A percentile compares a stretch with the other conserved stretches of the same genome.
Conservation (phyloP, 768 basidiomycete genomes). For the Pleurotus citrinopileatus region DNA sequence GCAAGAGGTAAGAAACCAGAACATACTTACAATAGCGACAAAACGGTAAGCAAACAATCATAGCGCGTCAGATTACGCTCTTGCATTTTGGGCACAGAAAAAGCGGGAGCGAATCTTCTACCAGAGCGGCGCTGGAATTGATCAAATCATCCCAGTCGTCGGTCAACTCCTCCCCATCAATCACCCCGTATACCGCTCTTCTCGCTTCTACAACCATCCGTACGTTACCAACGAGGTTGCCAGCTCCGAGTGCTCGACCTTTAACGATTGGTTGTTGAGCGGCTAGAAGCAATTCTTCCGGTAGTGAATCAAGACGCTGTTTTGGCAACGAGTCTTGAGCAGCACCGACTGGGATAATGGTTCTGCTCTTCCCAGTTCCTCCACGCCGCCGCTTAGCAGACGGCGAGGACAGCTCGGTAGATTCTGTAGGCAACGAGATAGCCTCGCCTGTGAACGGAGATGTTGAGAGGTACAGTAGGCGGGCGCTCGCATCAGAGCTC, state of each 20-base stretch:
- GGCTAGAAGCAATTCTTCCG: constrained; percentile 30
- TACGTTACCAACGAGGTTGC: constrained; percentile 52
- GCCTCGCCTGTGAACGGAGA: constrained; percentile 32
- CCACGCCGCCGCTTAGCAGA: constrained; percentile 11
- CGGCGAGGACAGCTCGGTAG: constrained; percentile 8
- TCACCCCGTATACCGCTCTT: constrained; percentile 37
- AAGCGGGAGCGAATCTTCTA: constrained; percentile 20
- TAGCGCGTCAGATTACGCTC: constrained; percentile 35
- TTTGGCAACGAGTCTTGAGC: background rate
- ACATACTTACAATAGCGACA: no score
- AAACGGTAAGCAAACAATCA: no score
- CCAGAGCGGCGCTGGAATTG: constrained; percentile 12
- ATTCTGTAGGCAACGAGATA: constrained; percentile 15
- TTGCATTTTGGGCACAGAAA: constrained; percentile 42
- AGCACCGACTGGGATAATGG: background rate
- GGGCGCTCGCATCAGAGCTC: constrained; percentile 10
- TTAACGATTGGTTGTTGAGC: constrained; percentile 55
- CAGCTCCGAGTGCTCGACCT: constrained; percentile 32
- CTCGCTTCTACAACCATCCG: constrained; percentile 44
- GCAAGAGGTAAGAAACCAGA: no score
- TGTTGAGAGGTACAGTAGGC: constrained; percentile 29
- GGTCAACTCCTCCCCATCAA: constrained; percentile 29
- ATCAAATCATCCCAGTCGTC: constrained; percentile 40
- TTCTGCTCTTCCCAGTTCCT: background rate
- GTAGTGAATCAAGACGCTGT: constrained; percentile 3